Base-by-base conservation (phyloP, 306 rosid species). In the Quercus suber region DNA sequence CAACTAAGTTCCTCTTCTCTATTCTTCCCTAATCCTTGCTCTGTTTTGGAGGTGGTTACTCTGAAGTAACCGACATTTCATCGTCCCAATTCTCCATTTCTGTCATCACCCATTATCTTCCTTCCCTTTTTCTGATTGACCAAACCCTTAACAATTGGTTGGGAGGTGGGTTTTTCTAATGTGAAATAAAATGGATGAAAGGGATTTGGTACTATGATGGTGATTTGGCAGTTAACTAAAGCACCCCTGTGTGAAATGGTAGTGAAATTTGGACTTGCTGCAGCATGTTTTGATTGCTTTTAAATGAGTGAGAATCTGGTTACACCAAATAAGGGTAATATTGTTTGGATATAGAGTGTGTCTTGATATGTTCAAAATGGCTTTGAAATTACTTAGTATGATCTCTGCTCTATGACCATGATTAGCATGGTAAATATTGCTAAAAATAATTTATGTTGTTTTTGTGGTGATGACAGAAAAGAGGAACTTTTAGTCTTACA, bases 211-310 rank as follows among this genome's bases (percentile, higher is more conserved):
- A 6, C 3, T 67, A 17, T 19, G 52, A 43, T 35, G 20, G 67
- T 65, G n/a, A 20, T 0, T 57, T 21, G 63, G 15, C 10, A 25
- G 12, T 9, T 65, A 31, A 55, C 15, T 18, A 25, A 35, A 1
- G 28, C 4, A 5, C 69, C 20, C 5, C n/a, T n/a, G 12, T 63
- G 69, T 18, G 23, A 15, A 65, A 73, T 65, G 41, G 69, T 49
- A 56, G 78, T 72, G 73, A 58, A 33, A 15, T 68, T 79, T 67
- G 69, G 27, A 5, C 69, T 31, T 67, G 75, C 25, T 68, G 43
- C 14, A 4, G 33, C 27, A 8, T n/a, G 49, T 21, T 41, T 23
- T 69, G 49, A 5, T 76, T 65, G 76, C 49, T 75, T 23, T 17
- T 7, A 30, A 37, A 9, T 19, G 25, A 55, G 73, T 41, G 76